Evolutionary conservation across 768 basidiomycete genomes (phyloP), one percentile per base, ranked within the genome.

Genomic region (Cyclocybe cylindracea): DNA sequence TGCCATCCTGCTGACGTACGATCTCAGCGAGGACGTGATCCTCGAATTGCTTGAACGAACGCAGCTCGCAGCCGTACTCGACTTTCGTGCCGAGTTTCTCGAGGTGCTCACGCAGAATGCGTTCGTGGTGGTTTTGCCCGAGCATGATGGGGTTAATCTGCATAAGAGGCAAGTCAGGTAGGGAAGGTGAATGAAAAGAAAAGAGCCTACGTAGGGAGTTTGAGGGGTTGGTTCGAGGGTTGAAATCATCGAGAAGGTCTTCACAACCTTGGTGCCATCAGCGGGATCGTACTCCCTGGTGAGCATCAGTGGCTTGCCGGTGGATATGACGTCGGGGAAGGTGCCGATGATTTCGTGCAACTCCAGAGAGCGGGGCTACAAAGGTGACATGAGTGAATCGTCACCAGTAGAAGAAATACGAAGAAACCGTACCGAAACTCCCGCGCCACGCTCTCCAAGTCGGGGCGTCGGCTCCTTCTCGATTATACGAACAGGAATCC

Each of bases 401-500:
- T 13, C 33, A 16, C 8, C 40, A 32, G 37, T 16, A 46, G 19
- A 14, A 7, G 19, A 10, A 39, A 41, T 19, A 13, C 40, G 9
- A 10, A n/a, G 13, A 60, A 38, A 37, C 43, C 55, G 9, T 31
- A 73, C 76, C 66, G 69, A 71, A n/a, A 79, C 48, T 3, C 65
- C 74, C 4, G 61, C 58, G 3, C 69, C 71, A 7, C 77, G 72
- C 50, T 74, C 69, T 6, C 72, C 73, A n/a, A 66, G 51, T 5
- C 59, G 67, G 10, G 68, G 65, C 0, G 56, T 41, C 0, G 62
- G 53, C 45, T 70, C 70, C 51, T 77, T 79, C 49, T 83, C 76
- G 41, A 83, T 76, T 18, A 84, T 72, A n/a, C 78, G 76, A 8
- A 82, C 75, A 5, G 76, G 68, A 16, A 82, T 61, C 2, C 73